A percentile compares a stretch with the other conserved stretches of the same genome.
phyloP scores from a whole-genome alignment of 2,329 filamentous ascomycete genomes.

The Venturia pyrina region DNA sequence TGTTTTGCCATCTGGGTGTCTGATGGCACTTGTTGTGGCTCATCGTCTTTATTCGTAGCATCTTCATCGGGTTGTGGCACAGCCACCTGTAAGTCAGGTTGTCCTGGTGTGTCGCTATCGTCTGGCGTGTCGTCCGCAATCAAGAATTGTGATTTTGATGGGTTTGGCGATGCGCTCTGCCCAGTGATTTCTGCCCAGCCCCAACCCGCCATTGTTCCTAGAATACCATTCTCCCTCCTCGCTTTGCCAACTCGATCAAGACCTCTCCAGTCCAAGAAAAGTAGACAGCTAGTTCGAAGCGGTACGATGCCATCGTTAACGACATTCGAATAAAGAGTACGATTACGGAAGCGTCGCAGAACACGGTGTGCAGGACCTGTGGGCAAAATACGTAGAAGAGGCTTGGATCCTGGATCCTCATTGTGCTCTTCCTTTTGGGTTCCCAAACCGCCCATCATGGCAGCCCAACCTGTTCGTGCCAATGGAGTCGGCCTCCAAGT shows the following conservation, averaged over 20 bases:
- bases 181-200: constrained; percentile 88
- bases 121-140: constrained; percentile 17
- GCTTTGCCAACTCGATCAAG: constrained; percentile 91
- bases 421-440: constrained; percentile 42
- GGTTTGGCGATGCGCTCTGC: constrained; percentile 51
- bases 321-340: constrained; percentile 92
- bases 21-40: constrained; percentile 23
- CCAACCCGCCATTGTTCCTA: constrained; percentile 87
- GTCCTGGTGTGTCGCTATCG: constrained; percentile 4
- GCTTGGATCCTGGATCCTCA: constrained; percentile 73
- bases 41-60: constrained; percentile 58
- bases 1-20: constrained; percentile 20
- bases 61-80: constrained; percentile 63
- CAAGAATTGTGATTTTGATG: constrained; percentile 24
- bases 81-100: constrained; percentile 23
- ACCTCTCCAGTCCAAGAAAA: constrained; percentile 95
- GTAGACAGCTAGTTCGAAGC: constrained; percentile 83
- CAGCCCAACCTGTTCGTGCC: constrained; percentile 77
- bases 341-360: constrained; percentile 76
- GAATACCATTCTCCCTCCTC: constrained; percentile 77
- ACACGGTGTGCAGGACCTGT: constrained; percentile 85
- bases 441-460: constrained; percentile 72
- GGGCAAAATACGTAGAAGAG: constrained; percentile 76
- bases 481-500: constrained; percentile 88
- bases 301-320: constrained; percentile 98